Conservation (phyloP, 495 filamentous ascomycete genomes). For the Aspergillus diversus region DNA sequence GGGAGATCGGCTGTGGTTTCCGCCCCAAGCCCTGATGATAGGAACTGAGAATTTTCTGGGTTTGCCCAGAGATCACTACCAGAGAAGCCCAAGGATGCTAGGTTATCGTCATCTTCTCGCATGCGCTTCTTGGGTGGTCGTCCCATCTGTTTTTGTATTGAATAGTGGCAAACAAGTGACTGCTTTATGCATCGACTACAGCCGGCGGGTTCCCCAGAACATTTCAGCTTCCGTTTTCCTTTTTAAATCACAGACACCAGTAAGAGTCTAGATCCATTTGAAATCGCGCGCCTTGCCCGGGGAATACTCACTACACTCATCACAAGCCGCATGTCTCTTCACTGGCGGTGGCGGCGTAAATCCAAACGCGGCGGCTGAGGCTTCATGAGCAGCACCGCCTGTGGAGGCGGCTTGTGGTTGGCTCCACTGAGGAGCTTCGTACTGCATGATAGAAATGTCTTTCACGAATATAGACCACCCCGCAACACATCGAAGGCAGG, state of each 20-base stretch:
- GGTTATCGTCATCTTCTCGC: slow-evolving; percentile 37
- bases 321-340: slow-evolving; percentile 48
- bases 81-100: slow-evolving; percentile 21
- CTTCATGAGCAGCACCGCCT: slow-evolving; percentile 13
- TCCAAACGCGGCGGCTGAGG: slow-evolving; percentile 5
- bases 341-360: slow-evolving; percentile 17
- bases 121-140: slow-evolving; percentile 49
- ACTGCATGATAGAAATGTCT: slow-evolving; percentile 20
- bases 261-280: neutral
- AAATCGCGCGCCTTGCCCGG: neutral
- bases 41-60: slow-evolving; percentile 25
- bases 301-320: slow-evolving; percentile 45
- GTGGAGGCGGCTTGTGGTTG: slow-evolving; percentile 11
- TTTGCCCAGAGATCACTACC: slow-evolving; percentile 32
- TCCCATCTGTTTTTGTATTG: slow-evolving; percentile 53
- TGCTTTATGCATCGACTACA: slow-evolving; percentile 50
- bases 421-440: slow-evolving; percentile 16
- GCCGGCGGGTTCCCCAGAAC: slow-evolving; percentile 48
- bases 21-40: slow-evolving; percentile 16
- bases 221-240: slow-evolving; percentile 55
- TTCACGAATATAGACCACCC: neutral
- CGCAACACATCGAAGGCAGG: neutral
- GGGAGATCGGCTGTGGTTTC: slow-evolving; percentile 14
- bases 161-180: slow-evolving; percentile 47
- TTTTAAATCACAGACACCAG: neutral